Evolutionary conservation across 805 yeast species (phyloP), one percentile per base, ranked within the genome.

Genomic region (Sugiyamaella boreocaroliniensis): DNA sequence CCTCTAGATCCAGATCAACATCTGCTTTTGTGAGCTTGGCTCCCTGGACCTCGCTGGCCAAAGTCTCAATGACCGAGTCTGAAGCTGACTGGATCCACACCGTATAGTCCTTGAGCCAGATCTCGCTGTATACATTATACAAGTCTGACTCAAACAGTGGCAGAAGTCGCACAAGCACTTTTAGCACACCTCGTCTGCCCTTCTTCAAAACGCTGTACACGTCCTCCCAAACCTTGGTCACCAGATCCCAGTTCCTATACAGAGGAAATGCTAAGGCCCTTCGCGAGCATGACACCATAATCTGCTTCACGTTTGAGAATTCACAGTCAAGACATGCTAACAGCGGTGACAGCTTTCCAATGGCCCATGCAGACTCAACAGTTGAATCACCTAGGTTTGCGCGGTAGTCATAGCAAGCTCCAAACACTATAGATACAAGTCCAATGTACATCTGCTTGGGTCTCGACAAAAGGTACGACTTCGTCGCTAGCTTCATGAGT

Each of bases 361-460:
- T 77, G 0, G 92, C 83, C 99, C 99, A 93, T 0, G 95, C 88
- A 53, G 95, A 85, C 67, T 93, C 99, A 4, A 86, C 81, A 15
- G 81, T 88, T 49, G 81, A 79, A 15, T 75, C 80, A n/a, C 82
- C 83, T 62, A 79, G 81, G 40, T 84, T 88, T 50, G 85, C 85
- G 40, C 97, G 71, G 48, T 77, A 68, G 57, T 93, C 97, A 64
- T 83, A 89, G 50, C 79, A 77, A 60, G 81, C 86, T 1, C 85
- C 81, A 68, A 86, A 93, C 16, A 93, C 58, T 0, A 90, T 57
- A 19, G 86, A 80, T 0, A 89, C 64, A 1, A 92, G 66, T 0
- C 86, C 75, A 42, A 83, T 73, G 60, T 88, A 83, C 0, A 80
- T 64, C n/a, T 79, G 75, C 55, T 81, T 76, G 1, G 76, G 71